These are phyloP conservation scores for Platanthera zijinensis DNA, from an alignment of 106 monocot species.

Conservation along the genomic window DNA sequence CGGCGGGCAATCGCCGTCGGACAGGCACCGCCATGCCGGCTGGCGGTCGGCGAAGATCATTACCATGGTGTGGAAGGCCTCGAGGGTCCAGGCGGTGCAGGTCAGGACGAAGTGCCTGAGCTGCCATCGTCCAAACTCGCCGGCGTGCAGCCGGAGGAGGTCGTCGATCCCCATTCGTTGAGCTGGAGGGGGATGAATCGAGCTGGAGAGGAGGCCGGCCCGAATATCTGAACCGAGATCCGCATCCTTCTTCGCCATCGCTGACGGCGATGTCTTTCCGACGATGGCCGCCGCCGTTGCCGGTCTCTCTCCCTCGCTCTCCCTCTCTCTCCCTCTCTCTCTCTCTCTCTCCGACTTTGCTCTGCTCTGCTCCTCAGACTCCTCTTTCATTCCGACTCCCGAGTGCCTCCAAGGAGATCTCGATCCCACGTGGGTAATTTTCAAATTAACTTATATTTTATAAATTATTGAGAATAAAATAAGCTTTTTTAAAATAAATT, in stretches of 20 bases:
- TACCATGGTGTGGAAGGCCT: slow-evolving; percentile 52
- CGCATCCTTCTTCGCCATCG: not conserved
- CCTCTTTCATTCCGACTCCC: too few relatives aligned
- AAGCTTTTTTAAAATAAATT: too few relatives aligned
- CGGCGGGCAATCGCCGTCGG: not conserved
- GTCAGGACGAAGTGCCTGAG: slow-evolving; percentile 46
- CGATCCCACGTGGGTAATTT: not conserved
- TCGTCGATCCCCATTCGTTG: slow-evolving; percentile 39
- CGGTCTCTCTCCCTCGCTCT: not conserved
- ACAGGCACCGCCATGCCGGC: slow-evolving; percentile 1
- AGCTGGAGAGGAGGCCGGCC: not conserved
- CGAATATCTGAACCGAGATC: not conserved
- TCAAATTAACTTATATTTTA: not conserved
- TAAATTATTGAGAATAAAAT: not conserved
- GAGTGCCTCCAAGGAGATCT: not conserved
- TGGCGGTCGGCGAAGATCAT: slow-evolving; percentile 36
- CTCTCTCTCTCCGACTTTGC: not conserved
- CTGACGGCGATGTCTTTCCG: not conserved
- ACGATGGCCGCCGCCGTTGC: not conserved
- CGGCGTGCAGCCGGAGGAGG: slow-evolving; percentile 33
- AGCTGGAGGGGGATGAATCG: not conserved
- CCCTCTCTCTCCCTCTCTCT: not conserved
- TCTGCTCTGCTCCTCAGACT: not conserved
- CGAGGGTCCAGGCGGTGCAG: slow-evolving; percentile 37
- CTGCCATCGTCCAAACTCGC: slow-evolving; percentile 64